A percentile compares a stretch with the other conserved stretches of the same genome.
Conservation (phyloP, 2,329 filamentous ascomycete species). For the Paecilomyces fulvus region DNA sequence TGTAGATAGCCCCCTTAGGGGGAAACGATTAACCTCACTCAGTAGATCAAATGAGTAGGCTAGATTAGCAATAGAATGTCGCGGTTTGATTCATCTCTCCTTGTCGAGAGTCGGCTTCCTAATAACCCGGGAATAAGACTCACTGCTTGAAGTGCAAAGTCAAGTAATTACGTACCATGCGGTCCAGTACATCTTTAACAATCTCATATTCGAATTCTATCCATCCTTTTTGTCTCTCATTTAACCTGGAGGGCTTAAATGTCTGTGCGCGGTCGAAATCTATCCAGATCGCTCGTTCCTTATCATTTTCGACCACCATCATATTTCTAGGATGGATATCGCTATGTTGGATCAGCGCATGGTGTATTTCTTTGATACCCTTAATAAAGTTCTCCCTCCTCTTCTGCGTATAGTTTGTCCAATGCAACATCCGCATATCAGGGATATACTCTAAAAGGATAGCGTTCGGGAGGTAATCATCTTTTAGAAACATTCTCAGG, state of each 20-base stretch:
- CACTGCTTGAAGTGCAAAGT: too few relatives aligned
- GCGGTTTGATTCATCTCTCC: too few relatives aligned
- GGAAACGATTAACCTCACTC: too few relatives aligned
- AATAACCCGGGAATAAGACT: too few relatives aligned
- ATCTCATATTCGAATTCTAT: not conserved
- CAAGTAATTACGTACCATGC: not conserved
- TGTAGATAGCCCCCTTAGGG: too few relatives aligned
- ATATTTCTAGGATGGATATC: constrained; percentile 9
- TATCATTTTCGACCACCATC: constrained; percentile 8
- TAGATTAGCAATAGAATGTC: too few relatives aligned
- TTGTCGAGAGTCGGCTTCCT: too few relatives aligned
- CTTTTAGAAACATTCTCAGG: constrained; percentile 6
- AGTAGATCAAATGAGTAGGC: too few relatives aligned
- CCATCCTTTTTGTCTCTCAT: constrained; percentile 19
- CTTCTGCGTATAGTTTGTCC: constrained; percentile 4
- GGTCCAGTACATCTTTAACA: not conserved
- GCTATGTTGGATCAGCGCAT: constrained; percentile 6
- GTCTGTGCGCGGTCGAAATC: constrained; percentile 2
- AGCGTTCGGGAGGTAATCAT: constrained; percentile 9
- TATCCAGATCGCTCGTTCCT: constrained; percentile 10
- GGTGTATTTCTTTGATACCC: constrained; percentile 9
- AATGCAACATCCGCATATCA: constrained; percentile 4
- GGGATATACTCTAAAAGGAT: constrained; percentile 13
- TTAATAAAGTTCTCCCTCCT: constrained; percentile 5
- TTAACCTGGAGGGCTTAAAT: constrained; percentile 4